phyloP scores from a whole-genome alignment of 176 grass and related monocot genomes.

The Puccinellia tenuiflora region DNA sequence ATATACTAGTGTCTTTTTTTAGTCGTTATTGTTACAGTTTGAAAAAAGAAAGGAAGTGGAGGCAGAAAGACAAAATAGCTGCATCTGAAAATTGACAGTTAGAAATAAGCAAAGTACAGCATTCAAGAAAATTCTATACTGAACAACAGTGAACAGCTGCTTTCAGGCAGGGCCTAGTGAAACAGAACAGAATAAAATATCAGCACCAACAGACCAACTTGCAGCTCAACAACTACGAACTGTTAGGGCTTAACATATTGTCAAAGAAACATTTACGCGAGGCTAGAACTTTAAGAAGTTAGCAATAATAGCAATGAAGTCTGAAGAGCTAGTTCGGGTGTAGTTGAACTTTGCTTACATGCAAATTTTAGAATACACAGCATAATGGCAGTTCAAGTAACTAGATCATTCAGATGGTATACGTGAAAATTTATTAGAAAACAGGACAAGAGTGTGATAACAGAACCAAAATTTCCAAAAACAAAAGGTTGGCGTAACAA shows the following conservation, averaged over 20 bases:
- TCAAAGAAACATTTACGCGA: background rate
- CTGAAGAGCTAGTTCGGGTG: background rate
- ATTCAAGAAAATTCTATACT: background rate
- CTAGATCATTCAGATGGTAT: background rate
- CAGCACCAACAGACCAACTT: background rate
- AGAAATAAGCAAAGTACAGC: background rate
- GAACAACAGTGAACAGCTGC: background rate
- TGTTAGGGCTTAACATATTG: background rate
- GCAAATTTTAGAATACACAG: background rate
- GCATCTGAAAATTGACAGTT: background rate
- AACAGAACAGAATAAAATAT: background rate
- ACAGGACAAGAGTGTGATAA: background rate
- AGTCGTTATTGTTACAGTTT: background rate
- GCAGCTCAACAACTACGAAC: background rate
- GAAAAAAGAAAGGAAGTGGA: background rate
- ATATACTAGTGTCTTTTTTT: background rate
- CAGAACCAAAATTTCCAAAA: background rate
- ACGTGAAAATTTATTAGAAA: background rate
- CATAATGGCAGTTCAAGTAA: background rate
- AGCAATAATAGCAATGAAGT: background rate
- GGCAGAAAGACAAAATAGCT: background rate
- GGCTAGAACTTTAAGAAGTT: background rate
- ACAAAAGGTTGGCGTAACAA: background rate
- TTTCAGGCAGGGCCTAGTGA: background rate
- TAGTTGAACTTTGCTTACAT: background rate